These are phyloP conservation scores for Colletotrichum limetticola DNA, from an alignment of 2,329 filamentous ascomycete genomes.

Conservation along the genomic window DNA sequence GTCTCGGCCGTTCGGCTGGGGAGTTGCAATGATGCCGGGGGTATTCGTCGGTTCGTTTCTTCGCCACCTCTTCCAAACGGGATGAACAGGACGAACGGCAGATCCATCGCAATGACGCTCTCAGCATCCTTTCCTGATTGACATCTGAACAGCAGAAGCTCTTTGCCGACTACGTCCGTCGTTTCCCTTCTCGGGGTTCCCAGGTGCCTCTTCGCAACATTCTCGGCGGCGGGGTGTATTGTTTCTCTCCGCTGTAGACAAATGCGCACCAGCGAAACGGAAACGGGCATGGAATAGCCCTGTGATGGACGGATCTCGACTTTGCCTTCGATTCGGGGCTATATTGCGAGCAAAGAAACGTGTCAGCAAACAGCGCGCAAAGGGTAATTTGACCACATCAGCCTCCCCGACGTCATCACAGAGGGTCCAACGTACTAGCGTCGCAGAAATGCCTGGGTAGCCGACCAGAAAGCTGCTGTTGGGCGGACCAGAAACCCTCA, in stretches of 20 bases:
- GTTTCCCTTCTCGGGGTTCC: slow-evolving; percentile 91
- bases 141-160: slow-evolving; percentile 91
- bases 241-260: slow-evolving; percentile 93
- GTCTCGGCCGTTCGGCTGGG: slow-evolving; percentile 96
- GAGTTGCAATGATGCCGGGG: slow-evolving; percentile 90
- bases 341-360: slow-evolving; percentile 17
- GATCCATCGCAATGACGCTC: slow-evolving; percentile 92
- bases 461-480: slow-evolving; percentile 97
- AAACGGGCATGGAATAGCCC: slow-evolving; percentile 88
- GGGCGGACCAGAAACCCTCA: slow-evolving; percentile 95
- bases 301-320: slow-evolving; percentile 92
- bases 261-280: slow-evolving; percentile 93
- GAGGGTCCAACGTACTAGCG: slow-evolving; percentile 75
- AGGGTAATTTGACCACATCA: slow-evolving; percentile 26
- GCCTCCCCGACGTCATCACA: slow-evolving; percentile 24
- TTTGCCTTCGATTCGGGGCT: slow-evolving; percentile 98
- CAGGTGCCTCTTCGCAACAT: slow-evolving; percentile 89
- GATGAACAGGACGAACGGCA: slow-evolving; percentile 97
- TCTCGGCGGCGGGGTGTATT: slow-evolving; percentile 96
- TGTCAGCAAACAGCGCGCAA: slow-evolving; percentile 30
- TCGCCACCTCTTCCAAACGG: slow-evolving; percentile 92
- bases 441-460: slow-evolving; percentile 97
- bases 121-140: slow-evolving; percentile 86
- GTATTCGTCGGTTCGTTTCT: slow-evolving; percentile 89
- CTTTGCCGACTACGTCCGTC: slow-evolving; percentile 93